Evolutionary conservation across 495 filamentous ascomycete species (phyloP), one percentile per base, ranked within the genome.

Genomic region (Neurospora cerealis): DNA sequence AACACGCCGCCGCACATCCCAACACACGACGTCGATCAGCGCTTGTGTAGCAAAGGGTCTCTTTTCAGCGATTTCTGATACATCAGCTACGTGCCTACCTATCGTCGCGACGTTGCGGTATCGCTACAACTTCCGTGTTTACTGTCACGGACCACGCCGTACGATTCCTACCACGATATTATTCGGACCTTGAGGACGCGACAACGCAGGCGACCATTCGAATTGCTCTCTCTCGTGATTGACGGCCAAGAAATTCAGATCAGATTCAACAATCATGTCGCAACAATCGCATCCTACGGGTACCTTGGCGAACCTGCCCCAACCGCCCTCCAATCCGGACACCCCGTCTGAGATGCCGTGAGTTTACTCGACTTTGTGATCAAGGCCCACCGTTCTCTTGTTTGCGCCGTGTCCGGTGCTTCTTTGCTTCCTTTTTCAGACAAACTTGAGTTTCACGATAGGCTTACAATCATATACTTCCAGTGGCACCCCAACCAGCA

Each of bases 261-360:
- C 48, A 37, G 37, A 37, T 48, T 17, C n/a, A 54, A 24, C 37
- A 42, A 37, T n/a, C 19, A 84, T 85, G 82, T 82, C 83, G 69
- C 83, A 83, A 72, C 75, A 79, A 70, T 73, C 83, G 17, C 80
- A 79, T 69, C 91, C 90, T 3, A 96, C 92, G 71, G 83, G 96
- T 74, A 93, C 96, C 84, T 66, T 66, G 54, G 54, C 54, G 15
- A 93, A 95, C 79, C 87, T 96, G 60, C 94, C 94, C 39, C 93
- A 93, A 72, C 91, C 93, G 69, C 91, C 92, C 10, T 93, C 93
- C 37, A 91, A 93, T 73, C 91, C 93, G 32, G 92, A 91, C 73
- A 97, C 94, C n/a, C 94, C 94, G 37, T 93, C 92, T 10, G 94
- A 97, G 73, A 91, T 93, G 84, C 93, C 93, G 94, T 96, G 88